A percentile compares a stretch with the other conserved stretches of the same genome.
phyloP scores from a whole-genome alignment of 371 early-diverging fungal species.

The Saksenaea vasiformis region DNA sequence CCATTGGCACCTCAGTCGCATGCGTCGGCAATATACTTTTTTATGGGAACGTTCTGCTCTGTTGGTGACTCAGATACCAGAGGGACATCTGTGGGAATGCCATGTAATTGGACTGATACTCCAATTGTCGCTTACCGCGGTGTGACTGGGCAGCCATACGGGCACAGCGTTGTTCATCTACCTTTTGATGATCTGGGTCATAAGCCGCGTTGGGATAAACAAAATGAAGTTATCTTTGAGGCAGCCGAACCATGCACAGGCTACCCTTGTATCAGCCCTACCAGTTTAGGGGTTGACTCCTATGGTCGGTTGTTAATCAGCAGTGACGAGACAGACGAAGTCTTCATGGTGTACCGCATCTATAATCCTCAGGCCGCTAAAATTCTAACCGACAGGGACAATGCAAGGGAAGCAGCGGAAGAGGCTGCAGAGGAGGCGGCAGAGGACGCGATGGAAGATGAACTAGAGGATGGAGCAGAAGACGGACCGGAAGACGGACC shows the following conservation, averaged over 20 bases:
- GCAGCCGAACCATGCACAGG: constrained; percentile 23
- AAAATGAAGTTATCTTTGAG: constrained; percentile 35
- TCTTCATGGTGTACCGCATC: constrained; percentile 35
- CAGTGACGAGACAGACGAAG: constrained; percentile 47
- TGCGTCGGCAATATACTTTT: constrained; percentile 37
- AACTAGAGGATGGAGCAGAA: neutral
- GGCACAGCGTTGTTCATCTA: constrained; percentile 40
- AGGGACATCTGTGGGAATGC: constrained; percentile 49
- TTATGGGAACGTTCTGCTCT: constrained; percentile 44
- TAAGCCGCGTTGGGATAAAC: constrained; percentile 40
- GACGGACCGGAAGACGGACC: constrained; percentile 7
- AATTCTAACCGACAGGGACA: constrained; percentile 29
- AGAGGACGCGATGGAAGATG: constrained; percentile 12
- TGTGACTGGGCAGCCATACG: constrained; percentile 16
- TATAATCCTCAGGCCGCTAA: constrained; percentile 35
- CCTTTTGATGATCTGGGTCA: constrained; percentile 50
- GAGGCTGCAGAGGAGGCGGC: constrained; percentile 17
- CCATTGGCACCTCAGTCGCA: constrained; percentile 25
- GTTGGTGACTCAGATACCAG: constrained; percentile 32
- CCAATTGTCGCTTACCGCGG: constrained; percentile 45
- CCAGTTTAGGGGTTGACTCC: constrained; percentile 34
- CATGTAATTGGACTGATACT: constrained; percentile 54
- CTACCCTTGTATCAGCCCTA: constrained; percentile 32
- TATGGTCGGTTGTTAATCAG: constrained; percentile 40
- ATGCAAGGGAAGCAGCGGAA: constrained; percentile 4